Base-by-base conservation (phyloP, 2,329 filamentous ascomycete species). In the Aspergillus sp. region DNA sequence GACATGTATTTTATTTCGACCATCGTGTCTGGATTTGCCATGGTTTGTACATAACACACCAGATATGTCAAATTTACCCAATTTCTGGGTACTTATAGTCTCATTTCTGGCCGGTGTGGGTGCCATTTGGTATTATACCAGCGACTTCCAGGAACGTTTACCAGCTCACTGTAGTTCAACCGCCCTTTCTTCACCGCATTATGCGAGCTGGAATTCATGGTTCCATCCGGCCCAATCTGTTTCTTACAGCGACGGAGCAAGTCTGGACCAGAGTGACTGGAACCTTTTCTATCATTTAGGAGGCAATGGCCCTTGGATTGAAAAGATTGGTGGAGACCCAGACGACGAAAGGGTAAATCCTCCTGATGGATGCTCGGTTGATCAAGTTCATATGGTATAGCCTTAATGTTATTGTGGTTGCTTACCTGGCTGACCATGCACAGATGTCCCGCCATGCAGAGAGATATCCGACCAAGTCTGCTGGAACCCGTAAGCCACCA, bases 361-460 rank as follows among this genome's bases (percentile, higher is more conserved):
- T 4, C 81, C 81, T 0, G 63, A 72, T 5, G 74, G 73, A 2
- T 84, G 81, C 59, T 61, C 65, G 14, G 71, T 83, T 6, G 77
- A 82, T 51, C 80, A 83, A 61, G 75, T 83, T n/a, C 81, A 84
- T 64, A 79, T 84, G 80, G 79, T 81, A 67, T 30, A 30, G 26
- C 26, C 3, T 30, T 30, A 11, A 2, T 30, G 10, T 30, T 30
- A 52, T 61, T 10, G n/a, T 32, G 10, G 4, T 44, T 14, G 3
- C 3, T 8, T 40, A 22, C 9, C 32, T 19, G 9, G 19, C 19
- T 16, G 5, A 19, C 8, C 14, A 26, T 24, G 17, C n/a, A 8
- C 57, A 82, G 79, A 78, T 83, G 70, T 79, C 81, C 17, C 74
- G 82, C 38, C 82, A 84, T 68, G 79, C 72, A 19, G 82, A 83